A percentile compares a stretch with the other conserved stretches of the same genome.
phyloP scores from a whole-genome alignment of 1,284 basidiomycete genomes.

The Coniferiporia sulphurascens region DNA sequence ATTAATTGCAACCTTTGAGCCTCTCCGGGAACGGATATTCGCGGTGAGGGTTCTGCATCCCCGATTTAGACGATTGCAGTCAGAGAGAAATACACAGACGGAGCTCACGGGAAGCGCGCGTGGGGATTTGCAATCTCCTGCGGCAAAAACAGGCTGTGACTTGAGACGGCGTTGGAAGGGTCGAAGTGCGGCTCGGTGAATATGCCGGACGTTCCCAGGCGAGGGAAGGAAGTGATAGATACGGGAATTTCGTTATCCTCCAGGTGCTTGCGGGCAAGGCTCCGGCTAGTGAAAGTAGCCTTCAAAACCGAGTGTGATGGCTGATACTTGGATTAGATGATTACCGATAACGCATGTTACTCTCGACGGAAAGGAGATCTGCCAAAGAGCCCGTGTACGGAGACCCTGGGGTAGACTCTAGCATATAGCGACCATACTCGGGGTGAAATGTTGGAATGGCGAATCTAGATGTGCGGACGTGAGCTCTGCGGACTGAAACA shows the following conservation, averaged over 20 bases:
- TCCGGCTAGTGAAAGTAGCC: constrained; percentile 49
- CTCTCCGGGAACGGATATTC: constrained; percentile 88
- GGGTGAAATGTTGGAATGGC: constrained; percentile 94
- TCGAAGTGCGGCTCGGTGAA: constrained; percentile 91
- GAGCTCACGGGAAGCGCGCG: constrained; percentile 89
- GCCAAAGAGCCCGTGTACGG: constrained; percentile 87
- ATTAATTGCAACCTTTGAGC: constrained; percentile 94
- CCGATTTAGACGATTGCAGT: constrained; percentile 21
- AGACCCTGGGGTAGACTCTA: constrained; percentile 94
- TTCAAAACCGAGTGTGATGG: constrained; percentile 14
- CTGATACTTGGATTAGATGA: constrained; percentile 19
- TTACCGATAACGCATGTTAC: constrained; percentile 89
- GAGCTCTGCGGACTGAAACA: constrained; percentile 14
- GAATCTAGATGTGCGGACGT: constrained; percentile 38
- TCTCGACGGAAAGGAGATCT: constrained; percentile 87
- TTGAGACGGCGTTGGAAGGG: constrained; percentile 71
- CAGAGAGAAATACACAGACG: constrained; percentile 2
- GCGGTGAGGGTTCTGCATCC: constrained; percentile 81
- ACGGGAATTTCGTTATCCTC: constrained; percentile 85
- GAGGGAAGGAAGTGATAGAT: constrained; percentile 94
- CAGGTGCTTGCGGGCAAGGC: constrained; percentile 81
- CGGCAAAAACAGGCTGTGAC: constrained; percentile 90
- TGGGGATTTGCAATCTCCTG: constrained; percentile 97
- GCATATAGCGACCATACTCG: constrained; percentile 98
- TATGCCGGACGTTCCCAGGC: constrained; percentile 80